Conservation (phyloP, 805 yeast species). For the Yarrowia sp. region DNA sequence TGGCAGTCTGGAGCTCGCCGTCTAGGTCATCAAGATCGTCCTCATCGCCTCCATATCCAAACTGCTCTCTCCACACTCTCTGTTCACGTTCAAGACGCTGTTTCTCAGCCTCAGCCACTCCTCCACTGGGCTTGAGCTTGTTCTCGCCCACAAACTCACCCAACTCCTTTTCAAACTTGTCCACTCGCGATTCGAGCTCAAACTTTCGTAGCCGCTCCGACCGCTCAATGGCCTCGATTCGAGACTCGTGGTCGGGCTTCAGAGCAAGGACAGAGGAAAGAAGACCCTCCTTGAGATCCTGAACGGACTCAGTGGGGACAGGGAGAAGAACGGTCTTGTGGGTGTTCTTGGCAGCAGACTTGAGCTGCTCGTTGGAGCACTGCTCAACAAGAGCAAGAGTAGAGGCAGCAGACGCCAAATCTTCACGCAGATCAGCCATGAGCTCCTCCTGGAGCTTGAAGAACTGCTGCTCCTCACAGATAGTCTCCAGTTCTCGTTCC, state of each 20-base stretch:
- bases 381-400: constrained; percentile 82
- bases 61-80: constrained; percentile 63
- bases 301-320: constrained; percentile 46
- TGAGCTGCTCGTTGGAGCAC: constrained; percentile 79
- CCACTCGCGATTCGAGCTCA: constrained; percentile 65
- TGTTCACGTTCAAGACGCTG: constrained; percentile 70
- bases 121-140: constrained; percentile 82
- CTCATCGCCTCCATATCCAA: constrained; percentile 35
- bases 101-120: constrained; percentile 85
- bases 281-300: constrained; percentile 64
- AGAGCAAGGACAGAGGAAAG: constrained; percentile 78
- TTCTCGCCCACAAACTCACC: constrained; percentile 82
- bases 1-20: constrained; percentile 25
- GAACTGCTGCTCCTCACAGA: constrained; percentile 93
- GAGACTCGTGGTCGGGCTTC: constrained; percentile 80
- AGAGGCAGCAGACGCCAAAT: constrained; percentile 77
- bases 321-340: constrained; percentile 47
- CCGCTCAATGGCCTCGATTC: constrained; percentile 86
- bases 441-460: constrained; percentile 89
- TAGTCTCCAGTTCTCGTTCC: constrained; percentile 88
- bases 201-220: constrained; percentile 83
- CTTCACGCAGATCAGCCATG: constrained; percentile 78
- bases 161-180: constrained; percentile 83
- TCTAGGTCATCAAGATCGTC: constrained; percentile 24
- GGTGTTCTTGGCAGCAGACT: constrained; percentile 52